Evolutionary conservation across 345 rosid genomes (phyloP), one percentile per base, ranked within the genome.

Genomic region (Anastatica hierochuntica): DNA sequence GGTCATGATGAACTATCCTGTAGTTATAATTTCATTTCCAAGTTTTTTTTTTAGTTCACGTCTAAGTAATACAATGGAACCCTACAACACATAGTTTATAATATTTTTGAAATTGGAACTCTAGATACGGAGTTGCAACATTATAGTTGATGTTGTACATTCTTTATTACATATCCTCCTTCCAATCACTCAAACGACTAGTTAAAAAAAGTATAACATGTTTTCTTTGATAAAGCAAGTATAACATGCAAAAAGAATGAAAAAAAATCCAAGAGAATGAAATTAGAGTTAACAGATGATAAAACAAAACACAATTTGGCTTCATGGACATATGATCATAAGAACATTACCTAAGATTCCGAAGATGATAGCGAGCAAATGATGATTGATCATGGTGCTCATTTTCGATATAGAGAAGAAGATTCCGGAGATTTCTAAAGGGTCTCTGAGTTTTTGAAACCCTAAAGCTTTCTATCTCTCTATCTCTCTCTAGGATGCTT

Each of bases 331-430:
- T n/a, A n/a, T n/a, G n/a, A 36, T 45, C 24, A 43, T 53, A 10
- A 6, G 5, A 36, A 38, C 64, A 60, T 67, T 81, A 89, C 97
- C 97, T 49, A 83, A 63, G 63, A 86, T 41, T 27, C 97, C 97
- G 58, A 84, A 90, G 23, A 69, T 58, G 42, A 68, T 14, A 39
- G 77, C 79, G 64, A 43, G 34, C 2, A 56, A 57, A 40, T 63
- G 82, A 49, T 74, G 77, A 27, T 53, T 35, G 50, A 36, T 51
- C 34, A 60, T 45, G 12, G 66, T 2, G 11, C 71, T 81, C 86
- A 79, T 84, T 51, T 30, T 15, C 5, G 23, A 16, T 35, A 19
- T 49, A 20, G 38, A 47, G 45, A 56, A 20, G 51, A 60, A 49
- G 54, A 55, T n/a, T n/a, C n/a, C 4, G 37, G 52, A 18, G 50